Evolutionary conservation across 148 eudicot species (phyloP).

Genomic region (Amaranthus cruentus): DNA sequence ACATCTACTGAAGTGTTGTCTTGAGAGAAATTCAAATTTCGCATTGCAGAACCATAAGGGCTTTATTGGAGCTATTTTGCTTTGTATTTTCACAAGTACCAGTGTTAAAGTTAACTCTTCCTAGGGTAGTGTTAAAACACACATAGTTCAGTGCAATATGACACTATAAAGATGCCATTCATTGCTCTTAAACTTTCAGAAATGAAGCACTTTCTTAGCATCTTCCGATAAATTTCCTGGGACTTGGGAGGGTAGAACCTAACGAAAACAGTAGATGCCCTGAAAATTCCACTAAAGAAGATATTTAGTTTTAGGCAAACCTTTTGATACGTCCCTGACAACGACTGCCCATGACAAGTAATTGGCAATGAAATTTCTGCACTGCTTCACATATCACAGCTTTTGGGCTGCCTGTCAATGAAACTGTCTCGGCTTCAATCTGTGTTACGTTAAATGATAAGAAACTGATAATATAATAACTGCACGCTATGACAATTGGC

Average conservation of each 20-base stretch:
- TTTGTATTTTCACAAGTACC: neutral
- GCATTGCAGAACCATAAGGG: neutral
- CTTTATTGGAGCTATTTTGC: too few relatives aligned
- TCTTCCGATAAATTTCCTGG: neutral
- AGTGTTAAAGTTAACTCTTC: neutral
- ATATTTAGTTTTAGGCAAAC: conserved; percentile 21
- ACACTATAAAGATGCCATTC: too few relatives aligned
- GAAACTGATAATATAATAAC: neutral
- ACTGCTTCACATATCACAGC: conserved; percentile 56
- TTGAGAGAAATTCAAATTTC: neutral
- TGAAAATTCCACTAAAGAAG: neutral
- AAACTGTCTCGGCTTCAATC: conserved; percentile 46
- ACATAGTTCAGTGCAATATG: too few relatives aligned
- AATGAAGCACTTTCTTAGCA: neutral
- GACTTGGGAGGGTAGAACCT: neutral
- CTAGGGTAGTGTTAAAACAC: too few relatives aligned
- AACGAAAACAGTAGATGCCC: neutral
- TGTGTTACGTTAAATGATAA: conserved; percentile 13
- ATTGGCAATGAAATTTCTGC: conserved; percentile 37
- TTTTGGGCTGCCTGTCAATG: conserved; percentile 53
- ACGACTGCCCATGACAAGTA: conserved; percentile 66
- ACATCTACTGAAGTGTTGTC: neutral
- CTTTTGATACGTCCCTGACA: conserved; percentile 45
- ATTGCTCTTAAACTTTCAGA: too few relatives aligned
- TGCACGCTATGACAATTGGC: too few relatives aligned